phyloP scores from a whole-genome alignment of 257 asterid species.

The Solanum medicagineum region DNA sequence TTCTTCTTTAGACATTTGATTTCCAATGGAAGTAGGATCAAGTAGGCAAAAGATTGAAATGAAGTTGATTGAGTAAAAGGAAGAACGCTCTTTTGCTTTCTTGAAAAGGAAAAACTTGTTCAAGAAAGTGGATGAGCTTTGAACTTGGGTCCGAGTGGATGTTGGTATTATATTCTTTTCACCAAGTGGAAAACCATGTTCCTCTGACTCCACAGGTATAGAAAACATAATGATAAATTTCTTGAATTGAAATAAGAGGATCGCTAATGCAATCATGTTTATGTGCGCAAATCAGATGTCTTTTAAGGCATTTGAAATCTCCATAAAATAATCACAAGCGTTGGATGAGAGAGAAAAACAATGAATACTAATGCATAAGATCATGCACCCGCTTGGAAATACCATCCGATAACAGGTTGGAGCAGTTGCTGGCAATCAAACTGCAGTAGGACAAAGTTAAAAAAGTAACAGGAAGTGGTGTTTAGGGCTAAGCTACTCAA shows the following conservation, averaged over 20 bases:
- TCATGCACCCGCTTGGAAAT: neutral
- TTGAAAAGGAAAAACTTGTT: neutral
- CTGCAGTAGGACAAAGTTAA: neutral
- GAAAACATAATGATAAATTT: neutral
- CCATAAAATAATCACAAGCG: neutral
- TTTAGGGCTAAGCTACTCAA: neutral
- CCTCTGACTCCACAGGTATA: neutral
- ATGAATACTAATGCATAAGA: neutral
- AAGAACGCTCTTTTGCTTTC: neutral
- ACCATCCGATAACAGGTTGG: neutral
- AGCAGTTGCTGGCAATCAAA: neutral
- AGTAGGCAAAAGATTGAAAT: neutral
- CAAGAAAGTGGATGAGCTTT: neutral
- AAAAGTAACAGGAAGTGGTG: neutral
- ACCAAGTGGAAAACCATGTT: neutral
- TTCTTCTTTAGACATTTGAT: neutral
- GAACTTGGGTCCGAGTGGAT: neutral
- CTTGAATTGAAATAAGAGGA: neutral
- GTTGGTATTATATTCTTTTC: neutral
- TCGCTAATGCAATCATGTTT: neutral
- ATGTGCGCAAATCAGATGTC: neutral
- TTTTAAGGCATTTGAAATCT: neutral
- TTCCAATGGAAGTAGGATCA: neutral
- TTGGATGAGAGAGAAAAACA: neutral
- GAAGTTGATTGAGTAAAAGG: neutral